Evolutionary conservation across 2,329 filamentous ascomycete genomes (phyloP).

Genomic region (Aureobasidium sp.): DNA sequence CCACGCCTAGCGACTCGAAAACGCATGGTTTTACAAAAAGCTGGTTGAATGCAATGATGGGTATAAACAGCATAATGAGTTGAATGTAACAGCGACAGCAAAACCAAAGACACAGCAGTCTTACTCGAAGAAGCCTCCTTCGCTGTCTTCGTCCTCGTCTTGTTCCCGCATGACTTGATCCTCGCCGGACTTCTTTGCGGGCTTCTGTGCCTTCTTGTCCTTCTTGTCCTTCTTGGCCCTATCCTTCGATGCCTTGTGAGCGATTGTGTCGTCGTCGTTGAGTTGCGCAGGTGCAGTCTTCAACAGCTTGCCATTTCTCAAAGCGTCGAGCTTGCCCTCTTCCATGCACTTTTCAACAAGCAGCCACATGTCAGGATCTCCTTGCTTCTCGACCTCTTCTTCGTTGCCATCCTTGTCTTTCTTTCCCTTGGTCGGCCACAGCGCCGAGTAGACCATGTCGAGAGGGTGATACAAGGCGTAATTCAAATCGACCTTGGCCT

Average conservation of each 20-base stretch:
- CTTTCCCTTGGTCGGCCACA: constrained; percentile 38
- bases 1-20: too few relatives aligned
- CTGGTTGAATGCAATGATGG: constrained; percentile 5
- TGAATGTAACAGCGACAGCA: not conserved
- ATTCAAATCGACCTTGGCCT: constrained; percentile 63
- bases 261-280: constrained; percentile 19
- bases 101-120: not conserved
- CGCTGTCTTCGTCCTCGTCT: constrained; percentile 30
- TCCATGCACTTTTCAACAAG: constrained; percentile 59
- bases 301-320: constrained; percentile 48
- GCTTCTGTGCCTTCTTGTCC: constrained; percentile 9
- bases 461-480: constrained; percentile 69
- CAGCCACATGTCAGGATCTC: constrained; percentile 58
- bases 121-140: constrained; percentile 32
- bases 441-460: constrained; percentile 59
- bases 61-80: constrained; percentile 9
- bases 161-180: constrained; percentile 11
- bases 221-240: constrained; percentile 13
- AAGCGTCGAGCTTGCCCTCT: constrained; percentile 47
- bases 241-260: constrained; percentile 2
- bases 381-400: constrained; percentile 31
- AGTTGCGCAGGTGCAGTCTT: constrained; percentile 6
- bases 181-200: constrained; percentile 9
- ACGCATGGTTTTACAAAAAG: too few relatives aligned
- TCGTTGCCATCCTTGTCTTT: constrained; percentile 25